Evolutionary conservation across 208 protist species (phyloP).

Genomic region (Trypanosoma platydactyli): DNA sequence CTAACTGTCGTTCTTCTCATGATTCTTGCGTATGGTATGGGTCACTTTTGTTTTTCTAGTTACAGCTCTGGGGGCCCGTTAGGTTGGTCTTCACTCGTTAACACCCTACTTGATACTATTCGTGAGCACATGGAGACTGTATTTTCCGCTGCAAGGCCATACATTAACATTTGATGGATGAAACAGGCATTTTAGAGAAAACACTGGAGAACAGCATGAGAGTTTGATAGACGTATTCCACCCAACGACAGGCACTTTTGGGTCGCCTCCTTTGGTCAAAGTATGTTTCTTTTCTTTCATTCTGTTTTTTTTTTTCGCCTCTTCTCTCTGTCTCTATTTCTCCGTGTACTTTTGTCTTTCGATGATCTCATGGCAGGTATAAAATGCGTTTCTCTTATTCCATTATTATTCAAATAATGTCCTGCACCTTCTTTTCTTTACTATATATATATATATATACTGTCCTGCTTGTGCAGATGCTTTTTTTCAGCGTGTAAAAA

Average conservation of each 20-base stretch:
- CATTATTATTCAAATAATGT: too few species aligned
- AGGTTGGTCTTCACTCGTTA: not conserved
- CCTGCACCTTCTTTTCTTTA: conserved; percentile 9
- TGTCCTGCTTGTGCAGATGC: too few species aligned
- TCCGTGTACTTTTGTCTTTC: too few species aligned
- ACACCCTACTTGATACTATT: not conserved
- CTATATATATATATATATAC: not conserved
- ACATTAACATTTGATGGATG: not conserved
- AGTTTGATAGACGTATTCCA: too few species aligned
- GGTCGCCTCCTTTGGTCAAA: not conserved
- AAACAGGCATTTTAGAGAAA: not conserved
- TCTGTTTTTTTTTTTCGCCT: conserved; percentile 5
- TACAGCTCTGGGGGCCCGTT: not conserved
- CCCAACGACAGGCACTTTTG: too few species aligned
- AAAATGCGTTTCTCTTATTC: too few species aligned
- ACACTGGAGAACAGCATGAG: too few species aligned
- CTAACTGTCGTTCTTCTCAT: conserved; percentile 10
- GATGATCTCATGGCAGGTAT: too few species aligned
- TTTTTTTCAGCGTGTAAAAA: not conserved
- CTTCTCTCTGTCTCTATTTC: not conserved
- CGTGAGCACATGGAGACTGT: not conserved
- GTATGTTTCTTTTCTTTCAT: not conserved
- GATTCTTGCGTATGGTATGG: not conserved
- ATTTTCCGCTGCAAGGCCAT: not conserved
- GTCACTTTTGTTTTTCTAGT: not conserved